Conservation (phyloP, 305 asterid genomes). For the Fraxinus baroniana region DNA sequence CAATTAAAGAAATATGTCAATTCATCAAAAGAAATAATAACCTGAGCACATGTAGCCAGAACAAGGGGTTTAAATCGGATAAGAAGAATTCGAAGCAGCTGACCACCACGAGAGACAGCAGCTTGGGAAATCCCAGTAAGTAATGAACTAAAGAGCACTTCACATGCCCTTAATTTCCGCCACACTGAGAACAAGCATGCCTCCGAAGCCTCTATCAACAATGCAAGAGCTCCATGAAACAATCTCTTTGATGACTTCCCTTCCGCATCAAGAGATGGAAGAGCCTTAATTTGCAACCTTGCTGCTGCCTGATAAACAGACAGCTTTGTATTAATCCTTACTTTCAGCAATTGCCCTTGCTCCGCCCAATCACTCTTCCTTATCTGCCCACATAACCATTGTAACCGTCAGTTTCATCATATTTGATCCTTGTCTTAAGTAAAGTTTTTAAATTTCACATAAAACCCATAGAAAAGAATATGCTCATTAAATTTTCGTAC, state of each 20-base stretch:
- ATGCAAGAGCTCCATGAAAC: conserved; percentile 87
- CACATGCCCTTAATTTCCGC: conserved; percentile 92
- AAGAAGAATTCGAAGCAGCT: conserved; percentile 84
- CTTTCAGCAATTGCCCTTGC: conserved; percentile 85
- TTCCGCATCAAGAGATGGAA: conserved; percentile 74
- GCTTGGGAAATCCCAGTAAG: conserved; percentile 92
- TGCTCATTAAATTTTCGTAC: conserved; percentile 35
- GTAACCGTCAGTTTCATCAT: conserved; percentile 22
- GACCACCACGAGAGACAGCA: conserved; percentile 84
- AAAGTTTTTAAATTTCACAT: conserved; percentile 14
- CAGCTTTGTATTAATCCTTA: conserved; percentile 73
- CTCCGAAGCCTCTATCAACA: conserved; percentile 85
- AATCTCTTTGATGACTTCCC: conserved; percentile 87
- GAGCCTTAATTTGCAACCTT: conserved; percentile 67
- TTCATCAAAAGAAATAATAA: conserved; percentile 28
- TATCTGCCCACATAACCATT: conserved; percentile 52
- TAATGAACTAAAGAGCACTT: conserved; percentile 85
- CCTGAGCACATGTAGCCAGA: conserved; percentile 89
- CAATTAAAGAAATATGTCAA: conserved; percentile 23
- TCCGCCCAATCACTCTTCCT: conserved; percentile 93
- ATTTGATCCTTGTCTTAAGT: conserved; percentile 12
- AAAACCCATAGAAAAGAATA: conserved; percentile 8
- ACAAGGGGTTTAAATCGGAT: conserved; percentile 92
- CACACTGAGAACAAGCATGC: conserved; percentile 82
- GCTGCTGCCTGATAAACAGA: conserved; percentile 91